Conservation (phyloP, 2,329 filamentous ascomycete genomes). For the Paecilomyces sp. region DNA sequence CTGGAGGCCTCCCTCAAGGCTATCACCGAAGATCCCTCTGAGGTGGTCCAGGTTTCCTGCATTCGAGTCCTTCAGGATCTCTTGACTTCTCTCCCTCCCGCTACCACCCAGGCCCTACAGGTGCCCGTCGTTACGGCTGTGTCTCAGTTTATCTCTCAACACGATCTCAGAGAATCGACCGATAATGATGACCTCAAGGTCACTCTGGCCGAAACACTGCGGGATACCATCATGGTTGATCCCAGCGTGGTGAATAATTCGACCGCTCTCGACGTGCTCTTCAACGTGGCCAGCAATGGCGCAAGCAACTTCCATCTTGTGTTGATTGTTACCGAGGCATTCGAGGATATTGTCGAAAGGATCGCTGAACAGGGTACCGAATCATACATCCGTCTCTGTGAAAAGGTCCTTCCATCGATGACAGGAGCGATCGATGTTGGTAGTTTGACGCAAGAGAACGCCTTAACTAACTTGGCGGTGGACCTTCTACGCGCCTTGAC, state of each 20-base stretch:
- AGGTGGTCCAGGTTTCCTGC: slow-evolving; percentile 87
- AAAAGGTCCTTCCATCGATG: slow-evolving; percentile 79
- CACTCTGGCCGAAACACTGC: slow-evolving; percentile 77
- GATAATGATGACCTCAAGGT: slow-evolving; percentile 90
- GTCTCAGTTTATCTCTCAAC: slow-evolving; percentile 66
- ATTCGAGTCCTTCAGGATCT: slow-evolving; percentile 76
- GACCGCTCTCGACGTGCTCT: slow-evolving; percentile 71
- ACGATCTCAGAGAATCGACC: slow-evolving; percentile 74
- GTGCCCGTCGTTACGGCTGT: slow-evolving; percentile 53
- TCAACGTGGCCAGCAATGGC: slow-evolving; percentile 80
- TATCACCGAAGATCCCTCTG: slow-evolving; percentile 67
- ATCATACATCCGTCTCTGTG: slow-evolving; percentile 70
- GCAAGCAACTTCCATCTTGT: slow-evolving; percentile 87
- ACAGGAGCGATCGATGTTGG: slow-evolving; percentile 86
- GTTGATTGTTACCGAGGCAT: slow-evolving; percentile 79
- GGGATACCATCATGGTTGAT: slow-evolving; percentile 75
- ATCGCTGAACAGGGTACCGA: slow-evolving; percentile 59
- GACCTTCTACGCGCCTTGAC: slow-evolving; percentile 76
- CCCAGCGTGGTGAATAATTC: slow-evolving; percentile 64
- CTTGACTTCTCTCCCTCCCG: slow-evolving; percentile 46
- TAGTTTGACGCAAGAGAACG: slow-evolving; percentile 69
- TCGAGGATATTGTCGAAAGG: slow-evolving; percentile 74
- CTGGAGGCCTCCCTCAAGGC: slow-evolving; percentile 61
- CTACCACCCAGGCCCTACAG: slow-evolving; percentile 52
- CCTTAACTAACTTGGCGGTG: slow-evolving; percentile 76